Evolutionary conservation across 306 rosid genomes (phyloP).

Genomic region (Gillenia trifoliata): DNA sequence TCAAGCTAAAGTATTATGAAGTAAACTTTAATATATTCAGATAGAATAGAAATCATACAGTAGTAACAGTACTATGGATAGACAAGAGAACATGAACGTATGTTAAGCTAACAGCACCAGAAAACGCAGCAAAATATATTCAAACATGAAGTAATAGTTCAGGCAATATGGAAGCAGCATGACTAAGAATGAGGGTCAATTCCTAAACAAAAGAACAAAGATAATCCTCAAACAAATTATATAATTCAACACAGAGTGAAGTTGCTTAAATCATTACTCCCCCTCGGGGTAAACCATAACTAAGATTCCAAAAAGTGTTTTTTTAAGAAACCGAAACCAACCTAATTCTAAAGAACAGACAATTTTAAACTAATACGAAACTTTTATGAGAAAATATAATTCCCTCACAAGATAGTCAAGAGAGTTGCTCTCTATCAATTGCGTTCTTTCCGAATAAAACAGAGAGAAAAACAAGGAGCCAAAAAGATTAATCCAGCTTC

Average conservation of each 20-base stretch:
- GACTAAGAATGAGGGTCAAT: not conserved
- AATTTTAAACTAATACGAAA: not conserved
- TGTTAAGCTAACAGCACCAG: not conserved
- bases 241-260: not conserved
- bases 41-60: not conserved
- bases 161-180: not conserved
- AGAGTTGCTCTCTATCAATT: not conserved
- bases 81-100: no score
- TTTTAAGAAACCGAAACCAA: not conserved
- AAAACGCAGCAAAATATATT: not conserved
- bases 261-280: not conserved
- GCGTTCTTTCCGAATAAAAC: not conserved
- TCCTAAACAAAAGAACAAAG: not conserved
- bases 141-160: not conserved
- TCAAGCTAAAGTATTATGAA: not conserved
- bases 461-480: not conserved
- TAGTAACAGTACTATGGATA: not conserved
- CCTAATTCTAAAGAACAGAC: not conserved
- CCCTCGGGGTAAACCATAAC: not conserved
- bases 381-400: not conserved
- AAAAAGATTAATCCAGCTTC: not conserved
- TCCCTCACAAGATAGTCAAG: not conserved
- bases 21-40: not conserved
- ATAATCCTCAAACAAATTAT: not conserved
- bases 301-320: not conserved